A percentile compares a stretch with the other conserved stretches of the same genome.
Conservation (phyloP, 129 eudicot species). For the Calendula officinalis region DNA sequence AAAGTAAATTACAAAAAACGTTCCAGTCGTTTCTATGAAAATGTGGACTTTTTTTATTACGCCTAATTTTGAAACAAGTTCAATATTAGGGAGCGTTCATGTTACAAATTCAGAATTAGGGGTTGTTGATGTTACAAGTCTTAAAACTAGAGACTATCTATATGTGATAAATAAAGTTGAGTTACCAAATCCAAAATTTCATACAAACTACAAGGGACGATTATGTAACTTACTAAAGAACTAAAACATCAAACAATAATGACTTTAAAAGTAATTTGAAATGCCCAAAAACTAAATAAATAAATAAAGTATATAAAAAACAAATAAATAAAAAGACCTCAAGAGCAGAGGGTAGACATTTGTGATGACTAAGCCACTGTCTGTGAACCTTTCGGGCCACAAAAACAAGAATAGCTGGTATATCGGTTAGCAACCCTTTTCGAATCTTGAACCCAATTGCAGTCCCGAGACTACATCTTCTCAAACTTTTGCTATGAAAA, state of each 20-base stretch:
- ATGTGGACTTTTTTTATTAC: constrained; percentile 3
- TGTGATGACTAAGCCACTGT: constrained; percentile 64
- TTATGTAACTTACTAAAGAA: too few relatives aligned
- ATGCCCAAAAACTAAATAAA: too few relatives aligned
- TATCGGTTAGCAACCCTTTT: constrained; percentile 58
- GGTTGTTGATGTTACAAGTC: too few relatives aligned
- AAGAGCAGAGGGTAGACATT: constrained; percentile 63
- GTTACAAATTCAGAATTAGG: constrained; percentile 20
- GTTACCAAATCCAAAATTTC: too few relatives aligned
- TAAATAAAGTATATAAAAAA: too few relatives aligned
- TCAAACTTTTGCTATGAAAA: constrained; percentile 65
- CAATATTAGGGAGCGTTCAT: neutral
- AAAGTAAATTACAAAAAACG: too few relatives aligned
- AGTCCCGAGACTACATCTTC: constrained; percentile 69
- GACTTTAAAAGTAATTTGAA: too few relatives aligned
- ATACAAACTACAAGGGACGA: too few relatives aligned
- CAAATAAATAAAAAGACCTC: constrained; percentile 49
- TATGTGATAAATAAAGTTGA: too few relatives aligned
- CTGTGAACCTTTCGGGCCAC: constrained; percentile 75
- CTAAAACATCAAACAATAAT: too few relatives aligned
- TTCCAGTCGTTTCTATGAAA: too few relatives aligned
- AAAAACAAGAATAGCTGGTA: constrained; percentile 87
- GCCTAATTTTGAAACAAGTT: constrained; percentile 4
- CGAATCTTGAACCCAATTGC: constrained; percentile 77
- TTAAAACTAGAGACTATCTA: too few relatives aligned